phyloP scores from a whole-genome alignment of 257 asterid genomes.

The Petunia axillaris region DNA sequence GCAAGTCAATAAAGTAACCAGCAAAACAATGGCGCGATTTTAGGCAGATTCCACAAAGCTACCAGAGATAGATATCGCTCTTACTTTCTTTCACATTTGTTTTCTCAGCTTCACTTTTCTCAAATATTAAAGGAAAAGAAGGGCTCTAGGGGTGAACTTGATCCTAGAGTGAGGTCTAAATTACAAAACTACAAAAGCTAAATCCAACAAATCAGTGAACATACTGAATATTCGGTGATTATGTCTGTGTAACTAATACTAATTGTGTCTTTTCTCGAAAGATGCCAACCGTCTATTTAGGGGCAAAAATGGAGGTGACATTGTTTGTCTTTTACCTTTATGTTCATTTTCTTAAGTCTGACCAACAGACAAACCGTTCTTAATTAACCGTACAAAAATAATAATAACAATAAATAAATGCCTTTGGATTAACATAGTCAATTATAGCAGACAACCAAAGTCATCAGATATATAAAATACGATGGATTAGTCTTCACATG shows the following conservation, averaged over 20 bases:
- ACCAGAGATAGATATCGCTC: background rate
- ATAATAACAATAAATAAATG: background rate
- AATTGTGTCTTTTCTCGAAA: background rate
- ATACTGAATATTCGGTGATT: conserved; percentile 18
- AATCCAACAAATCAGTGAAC: conserved; percentile 8
- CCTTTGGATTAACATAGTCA: background rate
- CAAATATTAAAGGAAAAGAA: background rate
- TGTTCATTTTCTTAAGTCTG: background rate
- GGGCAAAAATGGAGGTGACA: background rate
- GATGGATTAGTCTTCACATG: background rate
- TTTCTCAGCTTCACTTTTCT: background rate
- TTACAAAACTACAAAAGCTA: background rate
- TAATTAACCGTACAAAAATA: background rate
- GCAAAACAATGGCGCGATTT: conserved; percentile 10
- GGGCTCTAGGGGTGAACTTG: background rate
- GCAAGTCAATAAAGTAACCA: background rate
- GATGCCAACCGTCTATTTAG: conserved; percentile 6
- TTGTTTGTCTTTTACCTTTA: background rate
- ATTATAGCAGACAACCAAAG: conserved; percentile 17
- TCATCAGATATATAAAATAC: background rate
- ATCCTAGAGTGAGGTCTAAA: background rate
- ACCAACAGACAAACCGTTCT: conserved; percentile 26
- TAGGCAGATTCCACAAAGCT: conserved; percentile 4
- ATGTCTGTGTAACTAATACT: conserved; percentile 18
- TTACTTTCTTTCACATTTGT: background rate